Conservation (phyloP, 164 flowering plant species). For the Protea cynaroides region DNA sequence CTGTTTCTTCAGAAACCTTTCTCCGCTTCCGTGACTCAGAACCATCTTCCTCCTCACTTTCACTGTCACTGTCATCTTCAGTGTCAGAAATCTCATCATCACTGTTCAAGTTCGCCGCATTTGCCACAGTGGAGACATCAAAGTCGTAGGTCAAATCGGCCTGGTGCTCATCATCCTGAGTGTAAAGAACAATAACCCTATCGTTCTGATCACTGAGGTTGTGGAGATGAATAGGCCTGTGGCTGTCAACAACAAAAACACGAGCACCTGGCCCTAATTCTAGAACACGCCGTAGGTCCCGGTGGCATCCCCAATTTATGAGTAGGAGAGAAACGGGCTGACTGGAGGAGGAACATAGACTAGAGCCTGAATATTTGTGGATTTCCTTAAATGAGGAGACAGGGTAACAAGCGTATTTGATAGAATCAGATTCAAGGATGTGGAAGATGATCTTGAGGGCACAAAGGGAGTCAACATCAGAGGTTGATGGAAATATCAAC, state of each 20-base stretch:
- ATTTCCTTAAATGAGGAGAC: conserved; percentile 62
- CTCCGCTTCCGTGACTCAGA: conserved; percentile 37
- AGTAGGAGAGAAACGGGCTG: conserved; percentile 43
- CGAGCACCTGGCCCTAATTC: conserved; percentile 35
- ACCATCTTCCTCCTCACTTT: neutral
- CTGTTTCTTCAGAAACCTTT: conserved; percentile 25
- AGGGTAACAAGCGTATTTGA: conserved; percentile 59
- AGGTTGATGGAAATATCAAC: conserved; percentile 63
- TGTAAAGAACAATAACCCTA: conserved; percentile 51
- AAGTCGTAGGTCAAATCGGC: conserved; percentile 64
- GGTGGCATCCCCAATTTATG: conserved; percentile 72
- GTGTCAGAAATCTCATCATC: conserved; percentile 24
- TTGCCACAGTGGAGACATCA: conserved; percentile 52
- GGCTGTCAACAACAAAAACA: conserved; percentile 69
- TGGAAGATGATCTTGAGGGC: conserved; percentile 51
- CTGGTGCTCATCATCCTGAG: conserved; percentile 57
- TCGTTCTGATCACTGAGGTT: conserved; percentile 50
- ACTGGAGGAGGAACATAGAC: conserved; percentile 18
- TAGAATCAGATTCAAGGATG: conserved; percentile 54
- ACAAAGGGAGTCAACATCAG: conserved; percentile 66
- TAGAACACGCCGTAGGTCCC: conserved; percentile 42
- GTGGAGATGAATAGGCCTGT: conserved; percentile 66
- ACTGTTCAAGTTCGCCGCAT: conserved; percentile 39
- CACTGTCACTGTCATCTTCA: neutral
- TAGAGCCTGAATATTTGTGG: conserved; percentile 42